Base-by-base conservation (phyloP, 2,329 filamentous ascomycete species). In the Periglandula ipomoeae region DNA sequence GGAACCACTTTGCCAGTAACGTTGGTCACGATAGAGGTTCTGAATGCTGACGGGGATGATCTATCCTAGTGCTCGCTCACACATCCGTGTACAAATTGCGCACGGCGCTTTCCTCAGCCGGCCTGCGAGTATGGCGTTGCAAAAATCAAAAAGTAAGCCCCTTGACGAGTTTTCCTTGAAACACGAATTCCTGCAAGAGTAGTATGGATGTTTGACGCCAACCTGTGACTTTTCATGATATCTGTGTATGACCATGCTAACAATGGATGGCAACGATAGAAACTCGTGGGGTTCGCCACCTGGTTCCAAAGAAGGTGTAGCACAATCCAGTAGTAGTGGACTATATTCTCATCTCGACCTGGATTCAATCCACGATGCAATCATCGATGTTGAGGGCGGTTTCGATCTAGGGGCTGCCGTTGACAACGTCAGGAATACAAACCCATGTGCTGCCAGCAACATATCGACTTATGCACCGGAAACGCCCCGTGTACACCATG, bases 1-100 rank as follows among this genome's bases (percentile, higher is more conserved):
- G 17, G 34, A 13, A 5, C 5, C 7, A 15, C 8, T 17, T 19
- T 9, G 15, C 19, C n/a, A 19, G 10, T 10, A 17, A 38, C n/a
- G 19, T 19, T 7, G n/a, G 1, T 11, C 19, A 38, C 20, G 17
- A 19, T 17, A 11, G 17, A 38, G 17, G 30, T 17, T 24, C 6
- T 15, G 7, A 15, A 17, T 46, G 40, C 40, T 43, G 20, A 42
- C 23, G 23, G 5, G 3, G 3, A 6, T 10, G 3, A 17, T 7
- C 7, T 30, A 17, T 19, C 10, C 24, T 15, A 78, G 75, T 79
- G 75, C 57, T 74, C 76, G 54, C 73, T 76, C 55, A 69, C 70
- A 23, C 72, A 74, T 26, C 75, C 75, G 13, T 78, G 75, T 60
- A 70, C 69, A 39, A 76, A 78, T 55, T 79, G 75, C 53, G 62